Conservation (phyloP, 768 basidiomycete species). For the Pulveroboletus sp. region DNA sequence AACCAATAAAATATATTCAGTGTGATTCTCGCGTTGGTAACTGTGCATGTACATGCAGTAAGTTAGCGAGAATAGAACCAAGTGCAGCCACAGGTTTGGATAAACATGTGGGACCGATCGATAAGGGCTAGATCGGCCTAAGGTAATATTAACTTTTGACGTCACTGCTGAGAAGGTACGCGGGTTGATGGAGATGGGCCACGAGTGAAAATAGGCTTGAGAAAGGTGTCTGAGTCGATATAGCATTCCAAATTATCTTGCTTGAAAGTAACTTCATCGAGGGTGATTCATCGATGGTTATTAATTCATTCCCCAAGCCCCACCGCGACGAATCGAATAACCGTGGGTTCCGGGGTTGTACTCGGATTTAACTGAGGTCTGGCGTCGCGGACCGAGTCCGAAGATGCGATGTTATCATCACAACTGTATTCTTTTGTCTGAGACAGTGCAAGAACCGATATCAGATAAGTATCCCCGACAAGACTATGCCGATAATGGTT, state of each 20-base stretch:
- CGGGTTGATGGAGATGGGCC: neutral
- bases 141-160: slow-evolving; percentile 11
- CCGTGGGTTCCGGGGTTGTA: slow-evolving; percentile 2
- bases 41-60: neutral
- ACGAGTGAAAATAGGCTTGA: neutral
- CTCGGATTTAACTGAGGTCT: too few species aligned
- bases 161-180: slow-evolving; percentile 3
- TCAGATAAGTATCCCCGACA: too few species aligned
- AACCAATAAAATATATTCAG: neutral
- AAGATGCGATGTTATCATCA: neutral
- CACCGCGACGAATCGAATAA: neutral
- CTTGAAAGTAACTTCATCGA: neutral
- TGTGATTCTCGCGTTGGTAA: neutral
- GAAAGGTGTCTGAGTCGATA: neutral
- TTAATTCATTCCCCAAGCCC: neutral
- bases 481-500: too few species aligned
- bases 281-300: neutral
- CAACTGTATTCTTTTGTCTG: neutral
- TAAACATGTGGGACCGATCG: neutral
- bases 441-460: too few species aligned
- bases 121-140: slow-evolving; percentile 3
- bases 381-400: too few species aligned
- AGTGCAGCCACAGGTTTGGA: too few species aligned
- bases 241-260: neutral
- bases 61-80: neutral